Base-by-base conservation (phyloP, 2,329 filamentous ascomycete genomes). In the Cladosporium sp. region DNA sequence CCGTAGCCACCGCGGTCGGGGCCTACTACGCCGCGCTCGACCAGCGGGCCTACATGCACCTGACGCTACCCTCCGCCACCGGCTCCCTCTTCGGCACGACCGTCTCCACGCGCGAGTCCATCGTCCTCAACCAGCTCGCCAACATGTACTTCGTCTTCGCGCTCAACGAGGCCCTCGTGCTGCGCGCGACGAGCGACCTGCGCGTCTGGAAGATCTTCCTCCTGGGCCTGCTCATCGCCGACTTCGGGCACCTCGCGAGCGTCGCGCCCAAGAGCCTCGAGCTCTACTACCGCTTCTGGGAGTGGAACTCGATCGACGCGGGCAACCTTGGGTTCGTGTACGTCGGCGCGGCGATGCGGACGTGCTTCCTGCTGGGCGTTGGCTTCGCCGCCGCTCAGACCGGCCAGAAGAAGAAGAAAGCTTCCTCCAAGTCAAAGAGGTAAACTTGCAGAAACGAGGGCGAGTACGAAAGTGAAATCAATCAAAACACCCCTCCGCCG, bases 101-200 rank as follows among this genome's bases (percentile, higher is more conserved):
- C 14, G 31, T 49, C 38, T 43, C 46, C 6, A 78, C 77, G 38
- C 86, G 85, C 1, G 78, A 80, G 9, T 58, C 51, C 54, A 81
- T 90, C 54, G 82, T 82, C 38, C 74, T 91, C 61, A 82, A 83
- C 14, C 87, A 92, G 71, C 78, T 92, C 32, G 85, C 85, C 41
- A 91, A 89, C 69, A 74, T 91, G 57, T 92, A 91, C 71, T 69
- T 91, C 37, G 79, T 87, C 54, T 88, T 91, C 68, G 82, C 85
- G 52, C 70, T 92, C 63, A 89, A 86, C 71, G 87, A 93, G 71
- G 86, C 85, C 2, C 70, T 89, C 19, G 83, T 92, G 10, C 76
- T 92, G 58, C 83, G 88, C 40, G 76, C 80, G 13, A 88, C 87
- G 6, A 72, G 73, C 46, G 83, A 90, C 70, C 64, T 84, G 33